A percentile compares a stretch with the other conserved stretches of the same genome.
phyloP scores from a whole-genome alignment of 495 filamentous ascomycete genomes.

The Gamarada debralockiae region DNA sequence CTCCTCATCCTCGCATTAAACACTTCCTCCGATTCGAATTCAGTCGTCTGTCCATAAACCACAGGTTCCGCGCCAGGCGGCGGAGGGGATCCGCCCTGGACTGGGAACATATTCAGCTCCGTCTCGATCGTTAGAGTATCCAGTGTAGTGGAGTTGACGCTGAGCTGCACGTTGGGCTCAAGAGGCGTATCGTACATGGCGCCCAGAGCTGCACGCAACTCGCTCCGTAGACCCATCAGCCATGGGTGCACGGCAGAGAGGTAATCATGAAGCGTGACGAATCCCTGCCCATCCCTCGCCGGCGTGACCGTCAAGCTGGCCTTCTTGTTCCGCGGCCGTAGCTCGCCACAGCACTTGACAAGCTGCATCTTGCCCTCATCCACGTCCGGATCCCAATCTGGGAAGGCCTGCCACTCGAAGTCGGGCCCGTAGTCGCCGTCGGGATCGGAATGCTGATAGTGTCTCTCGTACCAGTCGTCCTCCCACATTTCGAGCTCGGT shows the following conservation, averaged over 20 bases:
- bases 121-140: background rate
- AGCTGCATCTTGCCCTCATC: constrained; percentile 13
- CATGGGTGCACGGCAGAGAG: constrained; percentile 23
- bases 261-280: constrained; percentile 26
- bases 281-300: constrained; percentile 4
- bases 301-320: constrained; percentile 11
- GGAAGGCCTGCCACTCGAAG: background rate
- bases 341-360: constrained; percentile 19
- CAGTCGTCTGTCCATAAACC: too few relatives aligned
- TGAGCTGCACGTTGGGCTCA: background rate
- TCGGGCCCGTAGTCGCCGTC: too few relatives aligned
- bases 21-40: background rate
- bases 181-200: background rate
- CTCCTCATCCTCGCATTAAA: background rate
- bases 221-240: constrained; percentile 19
- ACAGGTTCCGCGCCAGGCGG: too few relatives aligned
- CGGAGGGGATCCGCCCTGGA: too few relatives aligned
- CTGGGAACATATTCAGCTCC: background rate
- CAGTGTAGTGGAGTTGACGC: background rate
- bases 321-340: constrained; percentile 17
- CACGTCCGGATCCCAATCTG: constrained; percentile 11
- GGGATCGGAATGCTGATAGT: too few relatives aligned
- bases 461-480: background rate
- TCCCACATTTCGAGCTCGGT: background rate
- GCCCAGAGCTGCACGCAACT: constrained; percentile 11